A percentile compares a stretch with the other conserved stretches of the same genome.
Conservation (phyloP, 73 alveolate species). For the Stentor roeselii region DNA sequence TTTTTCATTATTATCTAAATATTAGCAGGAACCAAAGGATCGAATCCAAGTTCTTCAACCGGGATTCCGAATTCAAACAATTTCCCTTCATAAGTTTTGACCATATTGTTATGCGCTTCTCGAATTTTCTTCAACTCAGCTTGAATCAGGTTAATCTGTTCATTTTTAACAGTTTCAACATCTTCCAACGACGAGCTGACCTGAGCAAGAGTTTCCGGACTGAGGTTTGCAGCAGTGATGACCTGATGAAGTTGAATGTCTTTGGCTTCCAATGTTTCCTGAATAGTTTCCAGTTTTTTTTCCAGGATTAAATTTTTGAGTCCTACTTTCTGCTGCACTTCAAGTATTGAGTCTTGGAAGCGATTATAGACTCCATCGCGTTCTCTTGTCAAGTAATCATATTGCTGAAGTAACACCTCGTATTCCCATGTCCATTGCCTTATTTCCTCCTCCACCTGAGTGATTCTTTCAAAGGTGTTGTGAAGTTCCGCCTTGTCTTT, state of each 20-base stretch:
- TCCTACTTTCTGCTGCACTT: constrained; percentile 93
- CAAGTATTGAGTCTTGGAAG: constrained; percentile 82
- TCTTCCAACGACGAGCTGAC: constrained; percentile 91
- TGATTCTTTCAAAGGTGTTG: constrained; percentile 58
- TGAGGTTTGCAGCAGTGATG: constrained; percentile 86
- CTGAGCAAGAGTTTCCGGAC: constrained; percentile 68
- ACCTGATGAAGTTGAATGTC: constrained; percentile 91
- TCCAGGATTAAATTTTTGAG: constrained; percentile 83
- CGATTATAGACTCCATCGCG: constrained; percentile 81
- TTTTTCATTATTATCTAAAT: too few species aligned
- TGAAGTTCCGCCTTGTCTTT: constrained; percentile 72
- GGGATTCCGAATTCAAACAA: constrained; percentile 98
- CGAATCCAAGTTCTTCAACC: constrained; percentile 98
- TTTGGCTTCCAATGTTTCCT: constrained; percentile 92
- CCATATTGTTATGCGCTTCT: constrained; percentile 99
- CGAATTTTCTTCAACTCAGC: constrained; percentile 91
- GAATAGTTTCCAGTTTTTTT: constrained; percentile 87
- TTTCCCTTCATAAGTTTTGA: constrained; percentile 98
- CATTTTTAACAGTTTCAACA: constrained; percentile 91
- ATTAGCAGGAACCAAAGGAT: constrained; percentile 97
- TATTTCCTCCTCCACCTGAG: constrained; percentile 65
- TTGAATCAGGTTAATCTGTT: constrained; percentile 91
- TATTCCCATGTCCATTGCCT: constrained; percentile 91
- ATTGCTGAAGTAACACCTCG: constrained; percentile 91
- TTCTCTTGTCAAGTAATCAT: constrained; percentile 87